Percentiles rank a stretch among this genome's conserved stretches.
These are phyloP conservation scores for Daldinia caldariorum DNA, from an alignment of 495 filamentous ascomycete genomes.

Conservation along the genomic window DNA sequence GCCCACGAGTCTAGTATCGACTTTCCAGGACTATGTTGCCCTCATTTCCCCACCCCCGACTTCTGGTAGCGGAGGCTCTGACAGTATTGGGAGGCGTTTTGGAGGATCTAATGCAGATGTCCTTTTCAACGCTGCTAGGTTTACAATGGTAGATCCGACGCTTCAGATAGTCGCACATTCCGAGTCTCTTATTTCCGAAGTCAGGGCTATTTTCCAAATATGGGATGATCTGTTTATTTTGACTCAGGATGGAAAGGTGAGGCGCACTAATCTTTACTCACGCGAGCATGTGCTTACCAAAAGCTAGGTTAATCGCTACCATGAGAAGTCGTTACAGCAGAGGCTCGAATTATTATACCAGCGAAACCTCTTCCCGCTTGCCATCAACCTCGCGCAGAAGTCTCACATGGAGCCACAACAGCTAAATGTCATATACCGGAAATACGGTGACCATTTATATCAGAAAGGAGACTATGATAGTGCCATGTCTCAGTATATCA, in stretches of 20 bases:
- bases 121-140: slow-evolving; percentile 81
- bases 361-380: slow-evolving; percentile 88
- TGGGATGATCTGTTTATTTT: slow-evolving; percentile 93
- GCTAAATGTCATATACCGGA: slow-evolving; percentile 90
- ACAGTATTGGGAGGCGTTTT: slow-evolving; percentile 66
- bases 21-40: slow-evolving; percentile 87
- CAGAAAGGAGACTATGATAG: slow-evolving; percentile 94
- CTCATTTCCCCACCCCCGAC: slow-evolving; percentile 80
- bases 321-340: slow-evolving; percentile 89
- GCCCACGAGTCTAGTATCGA: slow-evolving; percentile 80
- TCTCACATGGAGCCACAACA: slow-evolving; percentile 78
- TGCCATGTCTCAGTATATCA: slow-evolving; percentile 97
- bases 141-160: slow-evolving; percentile 89
- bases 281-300: slow-evolving; percentile 20
- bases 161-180: slow-evolving; percentile 91
- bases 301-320: slow-evolving; percentile 81
- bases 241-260: slow-evolving; percentile 87
- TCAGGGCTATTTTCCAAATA: slow-evolving; percentile 81
- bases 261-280: slow-evolving; percentile 20
- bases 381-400: slow-evolving; percentile 94
- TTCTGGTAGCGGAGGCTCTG: slow-evolving; percentile 60
- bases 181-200: slow-evolving; percentile 79
- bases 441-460: slow-evolving; percentile 95
- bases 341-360: slow-evolving; percentile 94
- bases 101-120: slow-evolving; percentile 73